These are phyloP conservation scores for Stereocaulon alpinum DNA, from an alignment of 495 filamentous ascomycete genomes.

Conservation along the genomic window DNA sequence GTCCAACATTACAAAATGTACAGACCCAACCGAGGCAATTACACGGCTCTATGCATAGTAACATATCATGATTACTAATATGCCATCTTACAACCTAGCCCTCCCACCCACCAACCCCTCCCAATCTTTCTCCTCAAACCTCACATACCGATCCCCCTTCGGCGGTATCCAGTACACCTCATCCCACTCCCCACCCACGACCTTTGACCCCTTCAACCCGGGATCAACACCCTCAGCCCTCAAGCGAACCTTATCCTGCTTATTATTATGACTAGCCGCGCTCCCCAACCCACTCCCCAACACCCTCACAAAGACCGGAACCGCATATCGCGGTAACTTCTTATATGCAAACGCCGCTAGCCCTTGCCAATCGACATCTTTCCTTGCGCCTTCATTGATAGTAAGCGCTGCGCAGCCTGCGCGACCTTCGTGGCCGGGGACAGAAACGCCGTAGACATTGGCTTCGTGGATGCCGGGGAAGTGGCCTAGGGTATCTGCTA, in stretches of 20 bases:
- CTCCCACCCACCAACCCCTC: constrained; percentile 36
- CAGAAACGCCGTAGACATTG: constrained; percentile 66
- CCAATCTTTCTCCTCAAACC: constrained; percentile 51
- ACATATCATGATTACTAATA: not conserved
- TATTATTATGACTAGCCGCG: constrained; percentile 65
- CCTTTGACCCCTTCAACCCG: constrained; percentile 38
- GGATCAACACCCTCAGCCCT: constrained; percentile 63
- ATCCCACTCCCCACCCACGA: constrained; percentile 36
- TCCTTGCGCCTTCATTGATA: constrained; percentile 30
- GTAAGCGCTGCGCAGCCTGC: constrained; percentile 57
- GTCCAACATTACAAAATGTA: too few relatives aligned
- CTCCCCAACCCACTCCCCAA: constrained; percentile 38
- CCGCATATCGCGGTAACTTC: constrained; percentile 61
- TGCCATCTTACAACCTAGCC: not conserved
- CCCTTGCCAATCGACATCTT: constrained; percentile 42
- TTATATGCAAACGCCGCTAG: constrained; percentile 43
- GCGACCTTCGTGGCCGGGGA: constrained; percentile 62
- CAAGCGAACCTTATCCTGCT: constrained; percentile 70
- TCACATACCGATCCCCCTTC: constrained; percentile 43
- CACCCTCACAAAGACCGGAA: constrained; percentile 63
- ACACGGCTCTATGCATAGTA: not conserved
- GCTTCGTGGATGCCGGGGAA: constrained; percentile 61
- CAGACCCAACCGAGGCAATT: not conserved
- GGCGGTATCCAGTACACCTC: constrained; percentile 46
- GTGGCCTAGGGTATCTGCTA: constrained; percentile 54